Evolutionary conservation across 2,329 filamentous ascomycete species (phyloP).

Genomic region (Raffaelea ambrosiae): DNA sequence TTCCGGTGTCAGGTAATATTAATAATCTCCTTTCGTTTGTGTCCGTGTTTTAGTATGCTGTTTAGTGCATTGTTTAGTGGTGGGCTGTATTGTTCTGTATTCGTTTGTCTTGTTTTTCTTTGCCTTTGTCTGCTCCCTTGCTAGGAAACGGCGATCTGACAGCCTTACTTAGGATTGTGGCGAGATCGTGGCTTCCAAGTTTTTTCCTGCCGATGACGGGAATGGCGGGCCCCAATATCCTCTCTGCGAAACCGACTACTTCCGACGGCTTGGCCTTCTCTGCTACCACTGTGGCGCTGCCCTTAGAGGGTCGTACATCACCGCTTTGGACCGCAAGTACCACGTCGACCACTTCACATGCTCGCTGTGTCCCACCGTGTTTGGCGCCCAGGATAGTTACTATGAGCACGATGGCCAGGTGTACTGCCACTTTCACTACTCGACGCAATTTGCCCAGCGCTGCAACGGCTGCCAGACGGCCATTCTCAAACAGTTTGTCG

Average conservation of each 20-base stretch:
- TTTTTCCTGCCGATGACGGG: slow-evolving; percentile 93
- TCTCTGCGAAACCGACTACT: slow-evolving; percentile 96
- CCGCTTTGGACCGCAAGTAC: slow-evolving; percentile 93
- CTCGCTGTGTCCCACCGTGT: slow-evolving; percentile 93
- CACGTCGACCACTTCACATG: slow-evolving; percentile 99
- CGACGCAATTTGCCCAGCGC: slow-evolving; percentile 89
- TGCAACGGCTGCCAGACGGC: slow-evolving; percentile 96
- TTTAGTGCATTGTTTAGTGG: slow-evolving; percentile 8
- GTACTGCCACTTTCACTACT: slow-evolving; percentile 98
- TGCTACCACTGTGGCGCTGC: slow-evolving; percentile 90
- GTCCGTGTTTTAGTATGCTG: slow-evolving; percentile 7
- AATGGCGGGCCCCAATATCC: slow-evolving; percentile 82
- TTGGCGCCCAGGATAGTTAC: slow-evolving; percentile 95
- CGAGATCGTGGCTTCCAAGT: slow-evolving; percentile 95
- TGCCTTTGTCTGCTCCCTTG: background rate
- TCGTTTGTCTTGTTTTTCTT: background rate
- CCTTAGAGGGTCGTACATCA: slow-evolving; percentile 94
- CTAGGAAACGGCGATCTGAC: slow-evolving; percentile 13
- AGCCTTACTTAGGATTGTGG: slow-evolving; percentile 77
- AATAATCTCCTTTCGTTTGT: too few relatives aligned
- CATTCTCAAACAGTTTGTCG: slow-evolving; percentile 97
- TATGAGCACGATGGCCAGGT: slow-evolving; percentile 96
- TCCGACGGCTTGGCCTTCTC: slow-evolving; percentile 79
- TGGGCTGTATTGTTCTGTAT: background rate
- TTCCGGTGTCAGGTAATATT: slow-evolving; percentile 85